Percentiles rank a stretch among this genome's conserved stretches.
These are phyloP conservation scores for Dianthus caryophyllus DNA, from an alignment of 148 eudicot species.

Conservation along the genomic window DNA sequence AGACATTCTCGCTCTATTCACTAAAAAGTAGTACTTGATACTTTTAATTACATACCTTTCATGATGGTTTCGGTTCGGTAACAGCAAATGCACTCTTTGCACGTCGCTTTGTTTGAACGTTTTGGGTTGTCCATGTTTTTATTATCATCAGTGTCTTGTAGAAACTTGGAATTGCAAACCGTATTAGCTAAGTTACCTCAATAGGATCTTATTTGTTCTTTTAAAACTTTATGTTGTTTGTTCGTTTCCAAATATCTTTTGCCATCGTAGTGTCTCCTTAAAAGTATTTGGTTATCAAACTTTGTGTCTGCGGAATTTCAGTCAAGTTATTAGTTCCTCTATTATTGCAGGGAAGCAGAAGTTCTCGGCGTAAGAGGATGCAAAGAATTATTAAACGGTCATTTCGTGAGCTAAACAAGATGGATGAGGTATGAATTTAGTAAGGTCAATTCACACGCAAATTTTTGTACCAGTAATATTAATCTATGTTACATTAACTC, in stretches of 20 bases:
- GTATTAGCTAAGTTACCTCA: background rate
- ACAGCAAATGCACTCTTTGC: background rate
- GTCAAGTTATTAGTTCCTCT: background rate
- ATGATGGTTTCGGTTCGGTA: background rate
- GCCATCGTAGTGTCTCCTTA: background rate
- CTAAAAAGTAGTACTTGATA: background rate
- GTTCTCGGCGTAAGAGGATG: constrained; percentile 46
- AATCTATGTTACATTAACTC: background rate
- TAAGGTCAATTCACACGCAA: background rate
- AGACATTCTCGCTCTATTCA: background rate
- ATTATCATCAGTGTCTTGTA: background rate
- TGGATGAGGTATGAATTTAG: constrained; percentile 31
- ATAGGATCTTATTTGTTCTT: no score
- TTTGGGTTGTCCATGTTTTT: background rate
- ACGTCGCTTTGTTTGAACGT: background rate
- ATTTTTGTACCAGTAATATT: background rate
- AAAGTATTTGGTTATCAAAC: background rate
- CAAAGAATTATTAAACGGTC: constrained; percentile 44
- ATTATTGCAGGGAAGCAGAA: constrained; percentile 48
- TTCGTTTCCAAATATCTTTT: background rate
- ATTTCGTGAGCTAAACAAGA: constrained; percentile 30
- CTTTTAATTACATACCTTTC: background rate
- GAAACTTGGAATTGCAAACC: background rate
- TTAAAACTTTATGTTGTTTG: background rate
- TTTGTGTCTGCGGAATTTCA: background rate